Conservation (phyloP, 768 basidiomycete species). For the Russula griseocarnosa region DNA sequence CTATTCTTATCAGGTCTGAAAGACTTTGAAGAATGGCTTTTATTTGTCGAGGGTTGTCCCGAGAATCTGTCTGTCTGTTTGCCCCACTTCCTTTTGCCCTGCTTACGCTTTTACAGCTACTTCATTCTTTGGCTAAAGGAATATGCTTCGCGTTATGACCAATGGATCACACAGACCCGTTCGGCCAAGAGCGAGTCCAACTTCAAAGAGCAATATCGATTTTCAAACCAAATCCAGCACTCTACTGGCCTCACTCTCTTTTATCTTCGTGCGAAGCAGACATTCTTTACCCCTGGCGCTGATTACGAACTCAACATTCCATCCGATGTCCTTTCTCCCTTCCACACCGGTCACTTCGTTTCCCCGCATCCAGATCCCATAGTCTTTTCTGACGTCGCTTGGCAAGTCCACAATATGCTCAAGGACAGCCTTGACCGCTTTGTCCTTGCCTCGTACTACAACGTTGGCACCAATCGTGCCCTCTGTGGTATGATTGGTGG, state of each 20-base stretch:
- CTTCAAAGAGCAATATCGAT: slow-evolving; percentile 22
- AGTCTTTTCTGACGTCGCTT: slow-evolving; percentile 55
- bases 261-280: slow-evolving; percentile 74
- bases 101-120: slow-evolving; percentile 44
- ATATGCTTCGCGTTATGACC: slow-evolving; percentile 51
- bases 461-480: slow-evolving; percentile 65
- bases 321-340: slow-evolving; percentile 55
- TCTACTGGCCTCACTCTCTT: slow-evolving; percentile 57
- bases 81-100: not conserved
- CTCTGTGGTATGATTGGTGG: slow-evolving; percentile 68
- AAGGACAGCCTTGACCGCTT: slow-evolving; percentile 62
- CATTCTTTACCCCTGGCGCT: slow-evolving; percentile 70
- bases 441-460: slow-evolving; percentile 63
- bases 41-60: slow-evolving; percentile 70
- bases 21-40: slow-evolving; percentile 65
- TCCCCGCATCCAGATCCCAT: slow-evolving; percentile 58
- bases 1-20: slow-evolving; percentile 35
- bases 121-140: slow-evolving; percentile 81
- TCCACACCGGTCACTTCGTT: slow-evolving; percentile 45
- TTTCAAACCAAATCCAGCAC: slow-evolving; percentile 29
- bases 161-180: slow-evolving; percentile 36
- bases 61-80: slow-evolving; percentile 60
- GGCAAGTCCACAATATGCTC: slow-evolving; percentile 56
- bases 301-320: slow-evolving; percentile 70
- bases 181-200: slow-evolving; percentile 15